Evolutionary conservation across 2,329 filamentous ascomycete species (phyloP).

Genomic region (Anthostomella pinea): DNA sequence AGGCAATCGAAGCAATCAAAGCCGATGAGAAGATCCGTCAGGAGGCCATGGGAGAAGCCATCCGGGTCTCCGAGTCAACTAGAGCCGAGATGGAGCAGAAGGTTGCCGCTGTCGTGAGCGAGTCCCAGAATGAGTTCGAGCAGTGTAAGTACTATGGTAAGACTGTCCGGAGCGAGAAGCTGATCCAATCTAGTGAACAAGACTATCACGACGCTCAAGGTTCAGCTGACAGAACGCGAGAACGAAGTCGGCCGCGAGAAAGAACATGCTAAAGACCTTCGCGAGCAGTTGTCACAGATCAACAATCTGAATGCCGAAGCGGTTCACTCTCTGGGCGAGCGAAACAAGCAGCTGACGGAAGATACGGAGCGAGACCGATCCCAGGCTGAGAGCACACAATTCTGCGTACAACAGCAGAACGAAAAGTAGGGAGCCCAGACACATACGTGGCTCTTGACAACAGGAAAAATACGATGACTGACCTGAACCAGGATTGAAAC

Average conservation of each 20-base stretch:
- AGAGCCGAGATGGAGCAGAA: conserved; percentile 17
- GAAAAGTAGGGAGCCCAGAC: conserved; percentile 16
- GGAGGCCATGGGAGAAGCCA: conserved; percentile 29
- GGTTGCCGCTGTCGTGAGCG: conserved; percentile 11
- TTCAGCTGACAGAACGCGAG: conserved; percentile 19
- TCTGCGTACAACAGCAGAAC: conserved; percentile 15
- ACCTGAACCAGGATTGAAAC: conserved; percentile 22
- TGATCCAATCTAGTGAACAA: conserved; percentile 18
- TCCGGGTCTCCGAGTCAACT: conserved; percentile 9
- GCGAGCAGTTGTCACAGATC: conserved; percentile 17
- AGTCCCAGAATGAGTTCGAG: conserved; percentile 13
- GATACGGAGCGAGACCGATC: conserved; percentile 10
- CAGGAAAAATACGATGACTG: too few relatives aligned
- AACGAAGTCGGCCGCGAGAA: conserved; percentile 21
- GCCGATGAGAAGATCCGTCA: conserved; percentile 32
- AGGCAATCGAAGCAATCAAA: conserved; percentile 34
- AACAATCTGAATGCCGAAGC: conserved; percentile 17
- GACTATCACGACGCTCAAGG: conserved; percentile 15
- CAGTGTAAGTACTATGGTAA: conserved; percentile 14
- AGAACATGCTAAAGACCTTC: conserved; percentile 15
- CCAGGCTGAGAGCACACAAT: conserved; percentile 11
- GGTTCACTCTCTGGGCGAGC: conserved; percentile 15
- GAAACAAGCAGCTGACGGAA: conserved; percentile 20
- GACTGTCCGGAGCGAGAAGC: conserved; percentile 1
- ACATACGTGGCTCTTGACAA: too few relatives aligned